Evolutionary conservation across 306 rosid species (phyloP).

Genomic region (Cyamopsis tetragonoloba): DNA sequence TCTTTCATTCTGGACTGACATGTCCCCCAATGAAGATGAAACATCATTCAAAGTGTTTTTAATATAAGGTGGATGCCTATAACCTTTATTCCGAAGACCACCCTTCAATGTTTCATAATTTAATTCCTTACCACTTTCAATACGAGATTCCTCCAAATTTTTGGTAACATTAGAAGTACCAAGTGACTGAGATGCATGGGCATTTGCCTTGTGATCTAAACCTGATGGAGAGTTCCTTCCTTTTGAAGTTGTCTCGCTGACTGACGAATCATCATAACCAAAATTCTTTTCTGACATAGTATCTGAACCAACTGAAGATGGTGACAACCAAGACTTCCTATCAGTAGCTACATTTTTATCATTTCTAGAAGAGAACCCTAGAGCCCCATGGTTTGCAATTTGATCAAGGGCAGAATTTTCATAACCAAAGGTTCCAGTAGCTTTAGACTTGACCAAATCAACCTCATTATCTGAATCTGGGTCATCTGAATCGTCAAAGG

Average conservation of each 20-base stretch:
- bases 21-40: slow-evolving; percentile 30
- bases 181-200: slow-evolving; percentile 21
- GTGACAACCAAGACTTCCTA: slow-evolving; percentile 32
- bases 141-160: slow-evolving; percentile 26
- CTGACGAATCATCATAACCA: slow-evolving; percentile 29
- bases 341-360: slow-evolving; percentile 31
- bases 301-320: slow-evolving; percentile 40
- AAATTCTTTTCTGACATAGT: slow-evolving; percentile 27
- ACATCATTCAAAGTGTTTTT: slow-evolving; percentile 33
- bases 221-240: slow-evolving; percentile 26
- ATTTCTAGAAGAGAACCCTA: slow-evolving; percentile 43
- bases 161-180: slow-evolving; percentile 32
- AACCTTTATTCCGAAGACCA: slow-evolving; percentile 74
- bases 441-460: slow-evolving; percentile 38
- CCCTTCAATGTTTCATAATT: slow-evolving; percentile 65
- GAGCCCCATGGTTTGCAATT: slow-evolving; percentile 34
- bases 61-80: slow-evolving; percentile 40
- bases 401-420: slow-evolving; percentile 34
- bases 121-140: slow-evolving; percentile 46
- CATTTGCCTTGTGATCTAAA: slow-evolving; percentile 18
- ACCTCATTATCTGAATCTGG: slow-evolving; percentile 62
- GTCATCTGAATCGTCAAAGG: slow-evolving; percentile 84
- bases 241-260: slow-evolving; percentile 31
- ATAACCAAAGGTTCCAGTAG: slow-evolving; percentile 32
- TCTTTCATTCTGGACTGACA: slow-evolving; percentile 36